Percentiles rank a stretch among this genome's conserved stretches.
phyloP scores from a whole-genome alignment of 495 filamentous ascomycete genomes.

The Viridothelium virens region DNA sequence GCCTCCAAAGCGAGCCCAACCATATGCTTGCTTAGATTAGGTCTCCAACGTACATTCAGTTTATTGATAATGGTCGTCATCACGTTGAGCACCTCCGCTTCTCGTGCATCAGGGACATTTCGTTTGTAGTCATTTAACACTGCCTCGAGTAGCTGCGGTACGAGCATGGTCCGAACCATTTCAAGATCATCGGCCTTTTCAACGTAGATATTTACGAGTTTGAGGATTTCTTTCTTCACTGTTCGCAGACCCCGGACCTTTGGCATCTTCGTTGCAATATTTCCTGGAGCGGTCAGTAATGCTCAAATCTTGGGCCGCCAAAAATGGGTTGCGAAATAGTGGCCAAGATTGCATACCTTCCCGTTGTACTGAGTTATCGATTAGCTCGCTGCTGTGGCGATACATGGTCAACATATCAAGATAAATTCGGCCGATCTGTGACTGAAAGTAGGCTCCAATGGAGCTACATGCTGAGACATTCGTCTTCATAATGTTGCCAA shows the following conservation, averaged over 20 bases:
- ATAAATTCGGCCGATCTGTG: constrained; percentile 97
- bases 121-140: constrained; percentile 93
- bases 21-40: constrained; percentile 38
- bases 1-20: constrained; percentile 32
- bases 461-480: constrained; percentile 96
- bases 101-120: constrained; percentile 91
- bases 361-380: constrained; percentile 78
- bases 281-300: constrained; percentile 45
- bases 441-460: constrained; percentile 93
- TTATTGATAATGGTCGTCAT: constrained; percentile 97
- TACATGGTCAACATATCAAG: constrained; percentile 99
- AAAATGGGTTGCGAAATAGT: neutral
- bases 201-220: constrained; percentile 94
- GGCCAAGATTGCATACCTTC: constrained; percentile 51
- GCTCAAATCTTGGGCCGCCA: neutral
- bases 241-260: constrained; percentile 90
- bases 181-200: constrained; percentile 95
- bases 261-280: constrained; percentile 94
- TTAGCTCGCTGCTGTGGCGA: constrained; percentile 86
- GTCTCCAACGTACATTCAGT: constrained; percentile 70
- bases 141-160: constrained; percentile 92
- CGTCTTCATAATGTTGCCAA: constrained; percentile 99
- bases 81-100: constrained; percentile 92
- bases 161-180: constrained; percentile 84
- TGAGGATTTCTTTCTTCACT: constrained; percentile 99